A percentile compares a stretch with the other conserved stretches of the same genome.
phyloP scores from a whole-genome alignment of 305 asterid species.

The Fraxinus latifolia region DNA sequence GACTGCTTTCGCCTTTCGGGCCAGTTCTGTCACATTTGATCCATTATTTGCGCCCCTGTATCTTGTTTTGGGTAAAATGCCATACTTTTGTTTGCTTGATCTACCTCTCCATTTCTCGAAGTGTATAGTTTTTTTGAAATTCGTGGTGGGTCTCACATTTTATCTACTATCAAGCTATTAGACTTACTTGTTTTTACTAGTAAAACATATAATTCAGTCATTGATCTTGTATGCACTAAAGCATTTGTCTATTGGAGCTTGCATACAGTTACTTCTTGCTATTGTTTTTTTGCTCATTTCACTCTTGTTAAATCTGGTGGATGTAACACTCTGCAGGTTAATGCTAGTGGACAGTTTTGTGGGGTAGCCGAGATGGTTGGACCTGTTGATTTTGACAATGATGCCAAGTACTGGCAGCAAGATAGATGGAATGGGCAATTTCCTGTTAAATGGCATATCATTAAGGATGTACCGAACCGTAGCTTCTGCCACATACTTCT shows the following conservation, averaged over 20 bases:
- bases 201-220: neutral
- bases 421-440: conserved; percentile 99
- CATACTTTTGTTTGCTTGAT: neutral
- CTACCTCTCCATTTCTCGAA: neutral
- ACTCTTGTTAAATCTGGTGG: conserved; percentile 17
- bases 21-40: neutral
- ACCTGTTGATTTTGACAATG: conserved; percentile 81
- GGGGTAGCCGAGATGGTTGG: conserved; percentile 99
- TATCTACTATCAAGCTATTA: neutral
- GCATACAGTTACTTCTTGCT: conserved; percentile 2
- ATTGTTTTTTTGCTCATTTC: conserved; percentile 13
- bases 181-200: neutral
- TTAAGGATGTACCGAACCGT: conserved; percentile 93
- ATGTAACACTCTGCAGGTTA: conserved; percentile 54
- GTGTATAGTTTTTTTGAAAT: neutral
- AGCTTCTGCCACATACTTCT: conserved; percentile 89
- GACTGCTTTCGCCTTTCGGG: neutral
- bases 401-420: conserved; percentile 99
- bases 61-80: neutral
- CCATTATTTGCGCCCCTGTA: neutral
- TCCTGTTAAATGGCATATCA: conserved; percentile 92
- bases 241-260: conserved; percentile 15
- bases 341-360: conserved; percentile 98
- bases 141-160: neutral
- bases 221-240: neutral